Conservation (phyloP, 2,329 filamentous ascomycete species). For the Pseudomassariella vexata region DNA sequence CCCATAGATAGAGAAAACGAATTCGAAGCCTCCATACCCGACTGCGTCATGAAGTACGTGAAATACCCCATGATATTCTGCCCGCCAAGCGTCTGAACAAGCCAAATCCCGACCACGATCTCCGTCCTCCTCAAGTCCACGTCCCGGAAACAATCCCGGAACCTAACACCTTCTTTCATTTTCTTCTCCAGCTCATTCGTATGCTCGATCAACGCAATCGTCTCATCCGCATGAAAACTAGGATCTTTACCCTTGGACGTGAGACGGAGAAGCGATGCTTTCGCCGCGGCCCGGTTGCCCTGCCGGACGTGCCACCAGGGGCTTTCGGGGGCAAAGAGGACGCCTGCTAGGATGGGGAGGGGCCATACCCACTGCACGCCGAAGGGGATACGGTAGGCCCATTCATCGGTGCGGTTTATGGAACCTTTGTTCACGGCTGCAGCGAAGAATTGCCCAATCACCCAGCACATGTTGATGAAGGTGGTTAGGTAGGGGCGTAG, state of each 20-base stretch:
- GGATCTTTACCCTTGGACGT: constrained; percentile 28
- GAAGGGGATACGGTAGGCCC: constrained; percentile 46
- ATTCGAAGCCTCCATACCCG: constrained; percentile 36
- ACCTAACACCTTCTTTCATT: constrained; percentile 35
- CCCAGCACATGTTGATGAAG: constrained; percentile 53
- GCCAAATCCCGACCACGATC: constrained; percentile 43
- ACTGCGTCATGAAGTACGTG: constrained; percentile 39
- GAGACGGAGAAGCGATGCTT: constrained; percentile 33
- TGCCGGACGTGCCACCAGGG: constrained; percentile 48
- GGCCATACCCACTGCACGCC: constrained; percentile 49
- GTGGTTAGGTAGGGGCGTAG: constrained; percentile 48
- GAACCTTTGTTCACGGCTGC: constrained; percentile 40
- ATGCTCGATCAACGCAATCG: constrained; percentile 47
- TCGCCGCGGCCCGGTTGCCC: constrained; percentile 32
- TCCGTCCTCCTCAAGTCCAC: constrained; percentile 47
- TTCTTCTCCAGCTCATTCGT: constrained; percentile 44
- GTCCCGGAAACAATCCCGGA: constrained; percentile 46
- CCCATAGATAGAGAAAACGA: constrained; percentile 41
- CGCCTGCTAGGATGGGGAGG: constrained; percentile 35
- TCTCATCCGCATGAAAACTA: constrained; percentile 38
- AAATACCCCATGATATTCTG: constrained; percentile 44
- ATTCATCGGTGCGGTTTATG: constrained; percentile 31
- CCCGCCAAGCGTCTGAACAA: constrained; percentile 42
- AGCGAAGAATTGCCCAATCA: constrained; percentile 47
- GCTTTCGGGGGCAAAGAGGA: constrained; percentile 42